phyloP scores from a whole-genome alignment of 495 filamentous ascomycete species.

The Penicillium atrosanguineum region DNA sequence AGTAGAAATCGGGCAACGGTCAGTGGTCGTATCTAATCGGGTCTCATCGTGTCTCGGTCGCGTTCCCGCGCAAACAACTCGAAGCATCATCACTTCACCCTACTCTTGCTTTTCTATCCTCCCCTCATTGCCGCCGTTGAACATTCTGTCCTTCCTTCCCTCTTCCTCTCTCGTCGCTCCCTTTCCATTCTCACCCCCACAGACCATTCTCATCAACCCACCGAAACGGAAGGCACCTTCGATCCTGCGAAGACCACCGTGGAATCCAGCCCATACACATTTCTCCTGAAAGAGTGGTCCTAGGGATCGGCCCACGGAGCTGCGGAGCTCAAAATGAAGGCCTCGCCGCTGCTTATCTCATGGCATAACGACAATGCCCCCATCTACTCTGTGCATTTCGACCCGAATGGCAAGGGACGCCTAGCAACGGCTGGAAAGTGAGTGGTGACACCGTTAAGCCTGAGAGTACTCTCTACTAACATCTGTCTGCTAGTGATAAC shows the following conservation, averaged over 20 bases:
- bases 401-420: conserved; percentile 88
- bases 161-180: neutral
- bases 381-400: conserved; percentile 94
- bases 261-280: neutral
- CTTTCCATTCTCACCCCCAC: neutral
- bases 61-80: conserved; percentile 34
- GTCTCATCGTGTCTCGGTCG: conserved; percentile 18
- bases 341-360: conserved; percentile 83
- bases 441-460: conserved; percentile 9
- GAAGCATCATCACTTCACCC: conserved; percentile 28
- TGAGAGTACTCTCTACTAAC: conserved; percentile 8
- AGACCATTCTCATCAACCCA: neutral
- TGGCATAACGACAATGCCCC: conserved; percentile 96
- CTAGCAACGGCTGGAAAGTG: conserved; percentile 84
- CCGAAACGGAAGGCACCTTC: conserved; percentile 10
- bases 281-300: conserved; percentile 4
- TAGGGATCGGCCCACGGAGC: conserved; percentile 24
- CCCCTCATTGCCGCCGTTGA: neutral
- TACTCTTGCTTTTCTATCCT: conserved; percentile 1
- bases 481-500: conserved; percentile 62
- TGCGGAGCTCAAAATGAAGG: conserved; percentile 69
- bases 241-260: conserved; percentile 7
- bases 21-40: conserved; percentile 22
- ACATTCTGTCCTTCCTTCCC: neutral
- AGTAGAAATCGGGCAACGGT: conserved; percentile 3